phyloP scores from a whole-genome alignment of 768 basidiomycete genomes.

The Tremella fuciformis region DNA sequence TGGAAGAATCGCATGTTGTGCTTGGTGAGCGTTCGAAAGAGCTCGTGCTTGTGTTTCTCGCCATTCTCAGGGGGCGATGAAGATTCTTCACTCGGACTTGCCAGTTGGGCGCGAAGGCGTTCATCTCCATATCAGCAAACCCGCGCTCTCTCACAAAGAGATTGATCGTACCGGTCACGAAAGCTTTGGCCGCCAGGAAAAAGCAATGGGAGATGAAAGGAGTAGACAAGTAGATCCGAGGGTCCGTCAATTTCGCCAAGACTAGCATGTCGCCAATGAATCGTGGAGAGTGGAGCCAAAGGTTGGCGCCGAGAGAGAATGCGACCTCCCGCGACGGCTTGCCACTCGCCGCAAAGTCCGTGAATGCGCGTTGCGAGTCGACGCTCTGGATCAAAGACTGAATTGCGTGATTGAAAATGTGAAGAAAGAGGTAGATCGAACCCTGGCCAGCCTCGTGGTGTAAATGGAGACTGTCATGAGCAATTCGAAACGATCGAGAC shows the following conservation, averaged over 20 bases:
- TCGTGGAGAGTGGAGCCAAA: slow-evolving; percentile 1
- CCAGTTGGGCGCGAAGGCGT: slow-evolving; percentile 1
- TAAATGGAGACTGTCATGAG: background rate
- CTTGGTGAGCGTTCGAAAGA: slow-evolving; percentile 1
- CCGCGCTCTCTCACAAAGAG: background rate
- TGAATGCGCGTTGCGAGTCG: background rate
- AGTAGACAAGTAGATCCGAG: background rate
- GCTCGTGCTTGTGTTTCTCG: background rate
- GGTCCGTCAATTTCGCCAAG: background rate
- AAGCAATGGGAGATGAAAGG: slow-evolving; percentile 3
- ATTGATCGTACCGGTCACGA: background rate
- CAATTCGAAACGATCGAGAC: too few species aligned
- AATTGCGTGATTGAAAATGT: slow-evolving; percentile 1
- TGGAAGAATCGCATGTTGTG: slow-evolving; percentile 2
- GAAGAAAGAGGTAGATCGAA: background rate
- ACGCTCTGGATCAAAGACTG: background rate
- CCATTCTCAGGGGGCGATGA: background rate
- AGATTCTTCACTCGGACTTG: background rate
- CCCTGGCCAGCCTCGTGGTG: background rate
- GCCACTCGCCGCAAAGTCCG: background rate
- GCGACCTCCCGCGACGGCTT: background rate
- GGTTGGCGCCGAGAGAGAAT: background rate
- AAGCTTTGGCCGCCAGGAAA: background rate
- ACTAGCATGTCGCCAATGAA: slow-evolving; percentile 4
- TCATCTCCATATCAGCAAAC: background rate